phyloP scores from a whole-genome alignment of 2,329 filamentous ascomycete species.

The Lojkania enalia region DNA sequence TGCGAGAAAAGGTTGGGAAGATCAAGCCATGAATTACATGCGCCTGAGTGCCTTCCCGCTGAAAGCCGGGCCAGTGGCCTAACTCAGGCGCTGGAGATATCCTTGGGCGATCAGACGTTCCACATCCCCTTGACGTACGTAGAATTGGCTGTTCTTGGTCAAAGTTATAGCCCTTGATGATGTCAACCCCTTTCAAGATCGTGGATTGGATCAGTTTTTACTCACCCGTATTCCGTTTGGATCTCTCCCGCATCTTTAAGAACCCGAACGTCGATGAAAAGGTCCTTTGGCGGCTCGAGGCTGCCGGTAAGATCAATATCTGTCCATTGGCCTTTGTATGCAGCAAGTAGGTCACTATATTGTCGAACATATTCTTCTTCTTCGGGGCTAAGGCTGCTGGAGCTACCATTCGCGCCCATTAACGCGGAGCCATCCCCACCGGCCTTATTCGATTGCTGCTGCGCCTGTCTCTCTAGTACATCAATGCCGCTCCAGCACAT shows the following conservation, averaged over 20 bases:
- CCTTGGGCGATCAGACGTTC: constrained; percentile 92
- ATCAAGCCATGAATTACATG: background rate
- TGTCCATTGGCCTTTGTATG: constrained; percentile 97
- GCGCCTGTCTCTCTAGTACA: constrained; percentile 69
- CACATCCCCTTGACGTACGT: constrained; percentile 92
- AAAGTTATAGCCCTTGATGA: constrained; percentile 81
- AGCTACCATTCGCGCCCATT: constrained; percentile 53
- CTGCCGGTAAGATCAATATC: constrained; percentile 95
- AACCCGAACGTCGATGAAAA: constrained; percentile 96
- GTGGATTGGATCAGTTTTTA: constrained; percentile 21
- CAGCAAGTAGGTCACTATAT: constrained; percentile 89
- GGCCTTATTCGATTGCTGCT: constrained; percentile 46
- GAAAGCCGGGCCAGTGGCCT: too few relatives aligned
- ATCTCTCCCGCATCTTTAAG: constrained; percentile 97
- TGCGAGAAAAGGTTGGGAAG: background rate
- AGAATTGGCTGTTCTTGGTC: constrained; percentile 98
- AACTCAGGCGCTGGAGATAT: constrained; percentile 88
- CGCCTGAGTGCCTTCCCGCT: too few relatives aligned
- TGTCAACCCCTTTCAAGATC: constrained; percentile 9
- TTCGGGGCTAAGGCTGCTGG: constrained; percentile 86
- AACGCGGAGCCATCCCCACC: constrained; percentile 35
- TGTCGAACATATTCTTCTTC: constrained; percentile 95
- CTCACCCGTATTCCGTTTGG: constrained; percentile 96
- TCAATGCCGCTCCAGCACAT: constrained; percentile 91
- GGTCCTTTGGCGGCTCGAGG: constrained; percentile 87